phyloP scores from a whole-genome alignment of 345 rosid genomes.

The Rhizophora mangle region DNA sequence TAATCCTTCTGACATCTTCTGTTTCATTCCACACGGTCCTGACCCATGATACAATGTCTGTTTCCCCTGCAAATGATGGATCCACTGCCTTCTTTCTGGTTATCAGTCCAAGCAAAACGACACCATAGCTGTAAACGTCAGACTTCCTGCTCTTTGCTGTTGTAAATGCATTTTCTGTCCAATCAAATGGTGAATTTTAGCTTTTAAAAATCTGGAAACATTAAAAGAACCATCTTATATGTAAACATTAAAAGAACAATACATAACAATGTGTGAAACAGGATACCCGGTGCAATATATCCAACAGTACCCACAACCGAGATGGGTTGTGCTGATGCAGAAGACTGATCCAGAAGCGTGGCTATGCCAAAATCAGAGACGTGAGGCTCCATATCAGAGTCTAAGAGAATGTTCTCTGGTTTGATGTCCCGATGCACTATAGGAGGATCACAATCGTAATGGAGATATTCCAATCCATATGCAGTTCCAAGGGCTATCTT shows the following conservation, averaged over 20 bases:
- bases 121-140: constrained; percentile 27
- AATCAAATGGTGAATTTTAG: not conserved
- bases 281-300: constrained; percentile 77
- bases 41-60: constrained; percentile 51
- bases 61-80: constrained; percentile 24
- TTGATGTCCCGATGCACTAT: constrained; percentile 81
- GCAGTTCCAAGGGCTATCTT: constrained; percentile 65
- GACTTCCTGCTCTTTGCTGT: constrained; percentile 40
- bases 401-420: constrained; percentile 73
- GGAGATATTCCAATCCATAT: constrained; percentile 78
- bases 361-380: constrained; percentile 84
- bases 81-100: constrained; percentile 21
- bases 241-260: not conserved
- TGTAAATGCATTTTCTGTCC: constrained; percentile 59
- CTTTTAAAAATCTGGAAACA: not conserved
- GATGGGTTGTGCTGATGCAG: constrained; percentile 30
- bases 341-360: constrained; percentile 53
- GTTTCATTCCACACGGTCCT: constrained; percentile 39
- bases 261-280: not conserved
- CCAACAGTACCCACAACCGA: constrained; percentile 65
- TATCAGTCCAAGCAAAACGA: constrained; percentile 28
- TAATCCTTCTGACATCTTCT: constrained; percentile 36
- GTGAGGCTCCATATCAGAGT: constrained; percentile 67
- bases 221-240: too few species aligned
- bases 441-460: constrained; percentile 66